Base-by-base conservation (phyloP, 306 rosid genomes). In the Hippophae rhamnoides region DNA sequence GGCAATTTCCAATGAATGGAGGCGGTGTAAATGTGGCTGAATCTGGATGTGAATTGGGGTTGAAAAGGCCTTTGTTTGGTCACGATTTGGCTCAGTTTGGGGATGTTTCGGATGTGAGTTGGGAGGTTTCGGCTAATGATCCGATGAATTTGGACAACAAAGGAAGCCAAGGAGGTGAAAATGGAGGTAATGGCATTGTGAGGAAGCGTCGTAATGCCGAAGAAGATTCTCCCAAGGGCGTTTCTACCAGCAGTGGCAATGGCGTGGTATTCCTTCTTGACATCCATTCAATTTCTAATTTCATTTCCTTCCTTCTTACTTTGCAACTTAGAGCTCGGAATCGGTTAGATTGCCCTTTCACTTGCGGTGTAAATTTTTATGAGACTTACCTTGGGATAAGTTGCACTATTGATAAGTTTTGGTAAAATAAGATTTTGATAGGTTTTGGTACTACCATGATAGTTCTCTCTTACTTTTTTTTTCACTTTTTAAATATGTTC, bases 211-310 rank as follows among this genome's bases (percentile, higher is more conserved):
- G 78, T 18, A 84, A 81, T n/a, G 61, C 72, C 0, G 81, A 71
- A 54, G 81, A 75, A 6, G 94, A 84, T 38, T 74, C 85, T 0
- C 60, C 81, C 47, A 86, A 82, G 69, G 78, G 63, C 49, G 74
- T 72, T 56, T 74, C 90, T 45, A 72, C 87, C 56, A 74, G 76
- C 67, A 89, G 73, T 60, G 85, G 63, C 64, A 82, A 78, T 87
- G 69, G 64, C 77, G 67, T 61, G 89, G 94, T 31, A 31, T 90
- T 81, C 64, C 61, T 71, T 23, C 25, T 31, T 58, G 50, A 56
- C 38, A 48, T 23, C 5, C 26, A 57, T 27, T 61, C 45, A 56
- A 25, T 45, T 57, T 9, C 11, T 43, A 44, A 18, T 58, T 56
- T 54, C 52, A 57, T 57, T 59, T 64, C 55, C 13, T 12, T 7